Conservation (phyloP, 331 rosid species). For the Malus hybrid region DNA sequence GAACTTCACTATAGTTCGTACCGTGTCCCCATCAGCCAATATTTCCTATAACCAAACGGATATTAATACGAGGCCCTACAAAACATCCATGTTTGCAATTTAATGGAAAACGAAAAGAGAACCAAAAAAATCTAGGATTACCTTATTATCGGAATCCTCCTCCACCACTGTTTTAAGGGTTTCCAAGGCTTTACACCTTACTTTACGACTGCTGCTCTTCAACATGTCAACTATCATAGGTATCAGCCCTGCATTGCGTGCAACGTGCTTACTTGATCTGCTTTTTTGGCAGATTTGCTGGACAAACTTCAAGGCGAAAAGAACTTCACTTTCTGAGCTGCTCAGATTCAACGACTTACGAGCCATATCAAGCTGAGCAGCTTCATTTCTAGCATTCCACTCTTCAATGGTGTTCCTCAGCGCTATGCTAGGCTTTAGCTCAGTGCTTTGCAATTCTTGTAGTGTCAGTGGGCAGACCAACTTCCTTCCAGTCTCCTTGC, state of each 20-base stretch:
- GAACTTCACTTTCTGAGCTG: conserved; percentile 62
- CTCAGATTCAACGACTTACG: conserved; percentile 60
- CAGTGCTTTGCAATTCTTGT: conserved; percentile 52
- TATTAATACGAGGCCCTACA: conserved; percentile 21
- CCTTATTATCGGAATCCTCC: conserved; percentile 83
- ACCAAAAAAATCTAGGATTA: conserved; percentile 30
- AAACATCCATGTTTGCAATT: conserved; percentile 1
- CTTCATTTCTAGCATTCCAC: conserved; percentile 94
- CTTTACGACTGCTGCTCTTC: conserved; percentile 71
- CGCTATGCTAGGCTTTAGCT: conserved; percentile 89
- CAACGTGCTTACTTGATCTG: conserved; percentile 50
- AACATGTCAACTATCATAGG: conserved; percentile 84
- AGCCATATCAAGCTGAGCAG: conserved; percentile 90
- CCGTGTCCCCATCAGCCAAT: conserved; percentile 86
- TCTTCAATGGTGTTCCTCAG: conserved; percentile 96
- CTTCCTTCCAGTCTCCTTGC: conserved; percentile 74
- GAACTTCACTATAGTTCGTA: conserved; percentile 79
- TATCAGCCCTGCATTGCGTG: conserved; percentile 68
- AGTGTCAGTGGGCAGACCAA: conserved; percentile 72
- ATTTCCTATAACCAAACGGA: conserved; percentile 57
- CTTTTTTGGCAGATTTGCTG: conserved; percentile 64
- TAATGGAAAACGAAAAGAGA: conserved; percentile 15
- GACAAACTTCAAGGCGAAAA: conserved; percentile 62
- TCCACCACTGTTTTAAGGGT: conserved; percentile 70
- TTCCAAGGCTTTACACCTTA: conserved; percentile 78